Base-by-base conservation (phyloP, 2,329 filamentous ascomycete genomes). In the Beauveria caledonica region DNA sequence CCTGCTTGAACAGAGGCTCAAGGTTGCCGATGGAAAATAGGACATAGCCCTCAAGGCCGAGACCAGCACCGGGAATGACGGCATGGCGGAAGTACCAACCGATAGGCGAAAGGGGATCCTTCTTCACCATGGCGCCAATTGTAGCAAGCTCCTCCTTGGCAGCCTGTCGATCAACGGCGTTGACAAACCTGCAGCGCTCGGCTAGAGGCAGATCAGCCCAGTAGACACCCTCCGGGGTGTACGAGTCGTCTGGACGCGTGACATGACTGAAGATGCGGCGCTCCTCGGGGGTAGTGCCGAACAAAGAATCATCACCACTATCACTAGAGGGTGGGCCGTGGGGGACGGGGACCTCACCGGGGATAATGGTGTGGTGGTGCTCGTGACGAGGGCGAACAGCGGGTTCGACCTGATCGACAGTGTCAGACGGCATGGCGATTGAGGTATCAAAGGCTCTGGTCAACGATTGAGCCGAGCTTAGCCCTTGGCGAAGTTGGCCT, bases 1-100 rank as follows among this genome's bases (percentile, higher is more conserved):
- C 84, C 39, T 84, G 80, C 63, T 84, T 75, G 70, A 96, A 93
- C 11, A 97, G 81, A 5, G 92, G 89, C 70, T 89, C 86, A 65
- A 97, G 79, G 74, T 96, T 97, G 62, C 93, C 93, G 67, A 97
- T 97, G 64, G 92, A 97, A 80, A 97, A 97, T 21, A 97, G 83
- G 46, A 97, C 92, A 71, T 97, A 97, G 68, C 91, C 93, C 81
- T 97, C 93, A 29, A 97, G 83, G 71, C 92, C 88, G 56, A 97
- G 85, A 71, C 93, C 93, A 65, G 92, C 92, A 75, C 93, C 93
- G 54, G 93, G 93, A 62, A 97, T 85, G 58, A 97, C 88, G 75
- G 92, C 93, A 71, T 96, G 94, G 70, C 86, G 85, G 71, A 95
- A 88, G 74, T 97, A 97, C 81, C 87, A 94, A 25, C 81, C 78